These are phyloP conservation scores for Colletotrichum limetticola DNA, from an alignment of 2,329 filamentous ascomycete species.

Conservation along the genomic window DNA sequence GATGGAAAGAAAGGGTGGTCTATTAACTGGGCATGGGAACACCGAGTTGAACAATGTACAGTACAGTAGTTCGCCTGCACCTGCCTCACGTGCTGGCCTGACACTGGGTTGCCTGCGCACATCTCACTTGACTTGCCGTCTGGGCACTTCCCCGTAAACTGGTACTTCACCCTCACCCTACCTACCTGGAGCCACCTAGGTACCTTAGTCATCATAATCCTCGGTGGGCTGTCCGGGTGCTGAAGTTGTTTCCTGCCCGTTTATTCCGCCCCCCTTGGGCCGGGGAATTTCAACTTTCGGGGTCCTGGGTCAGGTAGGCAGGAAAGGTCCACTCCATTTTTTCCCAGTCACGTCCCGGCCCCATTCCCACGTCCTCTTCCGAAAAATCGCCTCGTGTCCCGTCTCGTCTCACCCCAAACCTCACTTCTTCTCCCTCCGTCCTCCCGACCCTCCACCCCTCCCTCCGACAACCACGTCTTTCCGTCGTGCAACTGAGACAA, in stretches of 20 bases:
- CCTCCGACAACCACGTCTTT: not conserved
- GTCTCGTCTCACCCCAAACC: constrained; percentile 27
- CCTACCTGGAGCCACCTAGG: too few relatives aligned
- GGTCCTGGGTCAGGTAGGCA: constrained; percentile 24
- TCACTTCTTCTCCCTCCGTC: constrained; percentile 25
- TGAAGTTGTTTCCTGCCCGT: not conserved
- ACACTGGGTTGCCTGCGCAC: not conserved
- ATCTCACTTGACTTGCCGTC: not conserved
- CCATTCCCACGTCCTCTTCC: constrained; percentile 28
- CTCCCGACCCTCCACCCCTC: constrained; percentile 8
- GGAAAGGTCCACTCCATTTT: constrained; percentile 12
- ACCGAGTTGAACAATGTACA: not conserved
- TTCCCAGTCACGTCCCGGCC: constrained; percentile 28
- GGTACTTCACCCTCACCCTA: not conserved
- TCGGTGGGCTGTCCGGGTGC: not conserved
- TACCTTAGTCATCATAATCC: not conserved
- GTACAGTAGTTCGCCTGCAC: not conserved
- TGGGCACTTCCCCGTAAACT: not conserved
- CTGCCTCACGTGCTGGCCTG: not conserved
- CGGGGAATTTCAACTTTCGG: constrained; percentile 28
- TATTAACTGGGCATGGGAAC: not conserved
- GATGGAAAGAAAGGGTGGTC: too few relatives aligned
- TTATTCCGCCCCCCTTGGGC: not conserved
- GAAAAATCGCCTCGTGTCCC: constrained; percentile 35
- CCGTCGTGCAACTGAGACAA: not conserved